Conservation (phyloP, 257 asterid species). For the Solanum commersonii region DNA sequence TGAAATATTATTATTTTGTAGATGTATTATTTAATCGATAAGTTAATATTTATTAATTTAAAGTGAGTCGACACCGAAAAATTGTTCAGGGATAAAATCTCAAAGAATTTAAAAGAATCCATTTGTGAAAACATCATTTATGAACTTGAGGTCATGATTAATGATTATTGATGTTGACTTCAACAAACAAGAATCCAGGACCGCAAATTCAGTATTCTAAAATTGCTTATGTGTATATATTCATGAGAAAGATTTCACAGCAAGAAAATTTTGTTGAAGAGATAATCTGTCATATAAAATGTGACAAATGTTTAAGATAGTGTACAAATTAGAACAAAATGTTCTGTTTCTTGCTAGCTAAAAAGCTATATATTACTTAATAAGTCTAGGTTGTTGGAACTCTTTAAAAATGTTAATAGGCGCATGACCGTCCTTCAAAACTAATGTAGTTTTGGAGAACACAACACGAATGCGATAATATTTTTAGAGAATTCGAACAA, state of each 20-base stretch:
- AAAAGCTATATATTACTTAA: too few relatives aligned
- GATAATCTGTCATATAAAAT: background rate
- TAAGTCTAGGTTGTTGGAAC: background rate
- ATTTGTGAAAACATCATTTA: too few relatives aligned
- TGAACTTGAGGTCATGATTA: too few relatives aligned
- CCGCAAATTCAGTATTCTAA: background rate
- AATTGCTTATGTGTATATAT: background rate
- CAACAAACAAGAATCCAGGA: background rate
- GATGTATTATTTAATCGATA: too few relatives aligned
- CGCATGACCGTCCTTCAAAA: background rate
- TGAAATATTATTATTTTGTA: too few relatives aligned
- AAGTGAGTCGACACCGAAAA: too few relatives aligned
- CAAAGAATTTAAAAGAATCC: too few relatives aligned
- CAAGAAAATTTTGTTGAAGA: background rate
- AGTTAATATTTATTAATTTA: too few relatives aligned
- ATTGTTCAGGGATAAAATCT: too few relatives aligned
- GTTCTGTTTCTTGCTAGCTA: background rate
- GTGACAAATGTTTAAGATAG: background rate
- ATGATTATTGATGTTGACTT: background rate
- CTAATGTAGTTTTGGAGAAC: background rate
- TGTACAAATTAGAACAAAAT: background rate
- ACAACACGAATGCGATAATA: fast-evolving
- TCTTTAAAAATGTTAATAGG: background rate
- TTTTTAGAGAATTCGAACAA: too few relatives aligned
- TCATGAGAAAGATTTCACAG: background rate